A percentile compares a stretch with the other conserved stretches of the same genome.
These are phyloP conservation scores for Diaporthe ilicicola DNA, from an alignment of 2,329 filamentous ascomycete genomes.

Conservation along the genomic window DNA sequence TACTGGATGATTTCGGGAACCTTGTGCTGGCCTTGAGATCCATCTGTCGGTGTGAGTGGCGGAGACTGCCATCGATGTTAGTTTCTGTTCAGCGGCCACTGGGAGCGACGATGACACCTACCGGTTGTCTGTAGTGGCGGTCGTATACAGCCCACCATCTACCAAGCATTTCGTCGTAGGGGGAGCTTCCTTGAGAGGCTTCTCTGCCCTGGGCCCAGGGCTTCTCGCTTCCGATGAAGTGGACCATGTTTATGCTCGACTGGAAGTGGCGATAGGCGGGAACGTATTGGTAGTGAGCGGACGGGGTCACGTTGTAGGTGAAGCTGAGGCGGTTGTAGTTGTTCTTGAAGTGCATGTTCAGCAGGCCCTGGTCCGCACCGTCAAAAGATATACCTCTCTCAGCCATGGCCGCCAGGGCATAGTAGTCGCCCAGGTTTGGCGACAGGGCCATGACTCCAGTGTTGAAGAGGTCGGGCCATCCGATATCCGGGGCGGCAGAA, in stretches of 20 bases:
- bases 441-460: constrained; percentile 94
- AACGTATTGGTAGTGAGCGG: constrained; percentile 95
- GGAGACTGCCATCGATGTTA: constrained; percentile 23
- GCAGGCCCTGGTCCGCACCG: constrained; percentile 91
- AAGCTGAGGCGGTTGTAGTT: constrained; percentile 90
- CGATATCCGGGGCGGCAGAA: constrained; percentile 87
- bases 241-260: constrained; percentile 86
- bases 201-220: constrained; percentile 79
- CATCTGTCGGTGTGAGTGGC: constrained; percentile 17
- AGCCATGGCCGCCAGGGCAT: constrained; percentile 84
- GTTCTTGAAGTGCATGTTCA: constrained; percentile 93
- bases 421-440: constrained; percentile 88
- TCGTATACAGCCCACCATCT: constrained; percentile 97
- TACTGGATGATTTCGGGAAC: constrained; percentile 56
- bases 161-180: constrained; percentile 84
- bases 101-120: constrained; percentile 43
- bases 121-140: constrained; percentile 74
- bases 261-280: constrained; percentile 95
- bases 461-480: constrained; percentile 98
- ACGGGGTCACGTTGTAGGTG: constrained; percentile 96
- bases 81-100: background rate
- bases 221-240: constrained; percentile 93
- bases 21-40: constrained; percentile 2
- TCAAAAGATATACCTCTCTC: constrained; percentile 92
- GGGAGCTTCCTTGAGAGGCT: constrained; percentile 61